Evolutionary conservation across 805 yeast genomes (phyloP), one percentile per base, ranked within the genome.

Genomic region (Saturnispora galanensis): DNA sequence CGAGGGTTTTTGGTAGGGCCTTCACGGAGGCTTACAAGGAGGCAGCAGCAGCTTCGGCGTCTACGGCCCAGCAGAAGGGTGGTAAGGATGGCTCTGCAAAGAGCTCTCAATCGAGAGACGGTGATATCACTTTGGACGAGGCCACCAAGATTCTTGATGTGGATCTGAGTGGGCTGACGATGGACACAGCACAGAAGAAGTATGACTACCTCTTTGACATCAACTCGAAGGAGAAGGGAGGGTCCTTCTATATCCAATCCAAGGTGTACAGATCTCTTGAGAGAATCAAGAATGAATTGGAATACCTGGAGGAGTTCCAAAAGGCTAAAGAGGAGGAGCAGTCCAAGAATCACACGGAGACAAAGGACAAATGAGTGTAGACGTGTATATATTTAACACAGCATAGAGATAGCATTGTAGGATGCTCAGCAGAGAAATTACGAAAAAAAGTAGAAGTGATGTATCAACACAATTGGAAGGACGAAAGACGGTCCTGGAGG

Each of bases 21-120:
- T 93, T 93, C 62, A 74, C 87, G n/a, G 95, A 88, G 62, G 97
- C 98, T 0, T 93, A 90, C 71, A 84, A 81, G 57, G 97, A 93
- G 67, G 95, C 95, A 2, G 96, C 97, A 13, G 85, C 90, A 42
- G 89, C 89, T 44, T 79, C 95, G n/a, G 87, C 90, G 2, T 75
- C 85, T 28, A 77, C 77, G 53, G 57, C 56, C 44, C 70, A 83
- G 16, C 46, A 53, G 12, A 43, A 47, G 4, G 54, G 46, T 4
- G 41, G 51, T 1, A 50, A 50, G 11, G 51, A 46, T 8, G 47
- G 44, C 15, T 36, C 79, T 6, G 63, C 70, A n/a, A 66, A 47
- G 21, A 64, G 68, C 16, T 45, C 74, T 4, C 72, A 75, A 43
- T 68, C 75, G 29, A 78, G 86, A 49, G 73, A 71, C 31, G 81